Base-by-base conservation (phyloP, 2,329 filamentous ascomycete species). In the Tolypocladium ovalisporum region DNA sequence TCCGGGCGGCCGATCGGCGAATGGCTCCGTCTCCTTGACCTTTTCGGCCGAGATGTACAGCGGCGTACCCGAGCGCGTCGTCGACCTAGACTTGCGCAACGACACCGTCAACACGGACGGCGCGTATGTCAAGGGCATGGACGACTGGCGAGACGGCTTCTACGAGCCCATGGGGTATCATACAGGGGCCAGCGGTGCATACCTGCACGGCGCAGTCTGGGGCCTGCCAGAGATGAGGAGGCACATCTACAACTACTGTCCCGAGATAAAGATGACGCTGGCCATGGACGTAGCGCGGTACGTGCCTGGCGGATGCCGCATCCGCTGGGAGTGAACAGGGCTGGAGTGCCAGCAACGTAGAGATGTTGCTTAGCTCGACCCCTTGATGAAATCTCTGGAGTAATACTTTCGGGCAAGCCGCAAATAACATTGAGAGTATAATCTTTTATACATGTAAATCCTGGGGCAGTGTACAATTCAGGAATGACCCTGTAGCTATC, bases 141-240 rank as follows among this genome's bases (percentile, higher is more conserved):
- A 80, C 64, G 73, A 76, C 64, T 80, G 76, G 75, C 73, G 78
- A 19, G 63, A 75, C n/a, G 78, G 78, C 17, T 77, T 75, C 62
- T 81, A 81, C 64, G 75, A 81, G 64, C 80, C 81, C 17, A 80
- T 83, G 80, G 81, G 81, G 49, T 83, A 81, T 65, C 80, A 84
- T 64, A 79, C 77, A 1, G 79, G 79, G 27, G 75, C 75, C 9
- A 75, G 75, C 56, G 80, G 80, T 53, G 64, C 64, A 15, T 73
- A 65, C 55, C 67, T 82, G 22, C 76, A 79, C 59, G 59, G 63
- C 13, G 69, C 67, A 1, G 75, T 82, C 44, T 83, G 79, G 79
- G 77, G 77, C 32, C 74, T 70, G 5, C 75, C 75, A 0, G 70
- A 73, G 60, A 63, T 72, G 64, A 70, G 81, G 32, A 72, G 73